Percentiles rank a stretch among this genome's conserved stretches.
phyloP scores from a whole-genome alignment of 148 eudicot genomes.

The Diospyros lotus region DNA sequence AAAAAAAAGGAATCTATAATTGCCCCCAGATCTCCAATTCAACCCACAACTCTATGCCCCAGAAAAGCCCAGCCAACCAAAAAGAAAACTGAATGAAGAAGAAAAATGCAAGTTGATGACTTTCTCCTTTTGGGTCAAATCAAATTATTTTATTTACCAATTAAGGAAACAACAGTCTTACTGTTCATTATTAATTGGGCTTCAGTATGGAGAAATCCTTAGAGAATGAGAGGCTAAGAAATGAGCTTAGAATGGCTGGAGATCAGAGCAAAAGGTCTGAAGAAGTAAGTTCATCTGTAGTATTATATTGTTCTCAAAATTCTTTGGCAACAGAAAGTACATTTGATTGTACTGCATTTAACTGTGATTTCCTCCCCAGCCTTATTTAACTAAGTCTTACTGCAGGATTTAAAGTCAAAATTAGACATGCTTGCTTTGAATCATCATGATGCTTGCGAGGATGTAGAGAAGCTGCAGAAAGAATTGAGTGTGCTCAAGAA shows the following conservation, averaged over 20 bases:
- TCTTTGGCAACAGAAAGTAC: neutral
- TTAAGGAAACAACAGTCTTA: neutral
- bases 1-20: no score
- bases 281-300: conserved; percentile 33
- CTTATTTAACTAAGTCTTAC: conserved; percentile 4
- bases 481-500: conserved; percentile 44
- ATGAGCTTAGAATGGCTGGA: conserved; percentile 38
- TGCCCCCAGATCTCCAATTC: no score
- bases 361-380: neutral
- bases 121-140: neutral
- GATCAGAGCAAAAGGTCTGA: conserved; percentile 36
- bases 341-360: neutral
- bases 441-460: conserved; percentile 36
- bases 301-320: neutral
- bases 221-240: conserved; percentile 55
- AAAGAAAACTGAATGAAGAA: no score
- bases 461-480: conserved; percentile 40
- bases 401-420: conserved; percentile 33
- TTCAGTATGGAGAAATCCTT: conserved; percentile 54
- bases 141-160: neutral
- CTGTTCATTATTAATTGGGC: neutral
- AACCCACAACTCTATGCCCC: no score
- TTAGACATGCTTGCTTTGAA: conserved; percentile 36
- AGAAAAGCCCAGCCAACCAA: no score
- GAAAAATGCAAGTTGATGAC: no score